phyloP scores from a whole-genome alignment of 352 stramenopile genomes.

The Globisporangium alternatum region DNA sequence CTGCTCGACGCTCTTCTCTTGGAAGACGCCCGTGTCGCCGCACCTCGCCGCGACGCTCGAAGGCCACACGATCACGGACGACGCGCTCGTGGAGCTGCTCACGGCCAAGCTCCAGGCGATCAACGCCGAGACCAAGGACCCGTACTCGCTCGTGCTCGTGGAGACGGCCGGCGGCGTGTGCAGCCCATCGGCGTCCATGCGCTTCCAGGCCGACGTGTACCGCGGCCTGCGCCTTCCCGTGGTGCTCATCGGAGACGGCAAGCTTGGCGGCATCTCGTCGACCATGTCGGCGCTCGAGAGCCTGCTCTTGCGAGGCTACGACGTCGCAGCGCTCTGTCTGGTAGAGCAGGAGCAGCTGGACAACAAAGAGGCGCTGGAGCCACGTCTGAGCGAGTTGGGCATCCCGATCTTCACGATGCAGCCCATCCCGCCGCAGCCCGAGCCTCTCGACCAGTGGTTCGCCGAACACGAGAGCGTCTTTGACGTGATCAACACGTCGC shows the following conservation, averaged over 20 bases:
- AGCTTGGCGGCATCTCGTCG: conserved; percentile 94
- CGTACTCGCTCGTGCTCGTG: conserved; percentile 75
- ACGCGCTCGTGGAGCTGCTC: conserved; percentile 80
- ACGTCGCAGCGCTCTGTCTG: conserved; percentile 80
- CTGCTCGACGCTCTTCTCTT: conserved; percentile 91
- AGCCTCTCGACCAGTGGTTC: conserved; percentile 77
- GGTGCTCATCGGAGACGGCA: conserved; percentile 95
- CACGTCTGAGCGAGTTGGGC: conserved; percentile 56
- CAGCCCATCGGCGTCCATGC: conserved; percentile 82
- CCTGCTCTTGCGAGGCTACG: conserved; percentile 90
- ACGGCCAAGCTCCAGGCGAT: conserved; percentile 45
- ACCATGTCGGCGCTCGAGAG: conserved; percentile 94
- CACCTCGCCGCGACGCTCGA: conserved; percentile 91
- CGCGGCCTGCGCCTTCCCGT: conserved; percentile 84
- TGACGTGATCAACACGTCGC: conserved; percentile 38
- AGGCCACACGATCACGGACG: conserved; percentile 83
- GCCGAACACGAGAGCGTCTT: conserved; percentile 43
- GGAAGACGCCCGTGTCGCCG: conserved; percentile 93
- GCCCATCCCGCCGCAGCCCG: conserved; percentile 66
- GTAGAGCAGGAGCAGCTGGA: conserved; percentile 75
- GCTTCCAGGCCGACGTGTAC: conserved; percentile 94
- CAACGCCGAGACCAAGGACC: conserved; percentile 26
- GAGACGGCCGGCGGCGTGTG: conserved; percentile 96
- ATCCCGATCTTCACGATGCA: conserved; percentile 78
- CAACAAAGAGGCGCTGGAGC: conserved; percentile 62